Evolutionary conservation across 2,329 filamentous ascomycete species (phyloP).

Genomic region (Fonsecaea erecta): DNA sequence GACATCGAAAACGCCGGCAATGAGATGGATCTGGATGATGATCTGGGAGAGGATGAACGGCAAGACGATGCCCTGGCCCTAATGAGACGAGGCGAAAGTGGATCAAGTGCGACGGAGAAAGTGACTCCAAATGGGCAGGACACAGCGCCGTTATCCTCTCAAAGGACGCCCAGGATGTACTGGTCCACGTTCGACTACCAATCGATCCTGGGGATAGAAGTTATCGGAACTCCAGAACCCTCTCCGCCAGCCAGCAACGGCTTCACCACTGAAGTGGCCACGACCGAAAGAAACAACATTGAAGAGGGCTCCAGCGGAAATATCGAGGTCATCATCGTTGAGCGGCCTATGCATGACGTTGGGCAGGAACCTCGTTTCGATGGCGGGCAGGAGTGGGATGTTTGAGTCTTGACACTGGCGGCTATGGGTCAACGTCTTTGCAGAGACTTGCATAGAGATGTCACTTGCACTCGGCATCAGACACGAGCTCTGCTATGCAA

Average conservation of each 20-base stretch:
- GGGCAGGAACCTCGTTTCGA: slow-evolving; percentile 75
- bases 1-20: slow-evolving; percentile 45
- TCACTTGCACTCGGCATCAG: no score
- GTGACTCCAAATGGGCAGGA: neutral
- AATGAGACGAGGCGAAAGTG: slow-evolving; percentile 29
- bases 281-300: neutral
- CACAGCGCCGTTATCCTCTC: slow-evolving; percentile 39
- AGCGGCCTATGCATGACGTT: slow-evolving; percentile 82
- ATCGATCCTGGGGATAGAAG: slow-evolving; percentile 79
- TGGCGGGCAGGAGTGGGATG: slow-evolving; percentile 56
- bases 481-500: no score
- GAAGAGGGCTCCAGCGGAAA: neutral
- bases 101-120: neutral
- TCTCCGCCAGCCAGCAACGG: slow-evolving; percentile 48
- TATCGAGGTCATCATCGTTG: slow-evolving; percentile 81
- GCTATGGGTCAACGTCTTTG: no score
- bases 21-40: slow-evolving; percentile 33
- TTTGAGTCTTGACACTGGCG: slow-evolving; percentile 2
- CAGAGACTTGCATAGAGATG: no score
- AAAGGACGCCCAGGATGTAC: slow-evolving; percentile 38
- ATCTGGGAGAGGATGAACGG: slow-evolving; percentile 37
- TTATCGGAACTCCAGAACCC: slow-evolving; percentile 48
- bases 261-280: neutral
- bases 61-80: slow-evolving; percentile 46
- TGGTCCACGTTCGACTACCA: slow-evolving; percentile 95